Conservation (phyloP, 805 yeast species). For the Zygoascus bituminiphila region DNA sequence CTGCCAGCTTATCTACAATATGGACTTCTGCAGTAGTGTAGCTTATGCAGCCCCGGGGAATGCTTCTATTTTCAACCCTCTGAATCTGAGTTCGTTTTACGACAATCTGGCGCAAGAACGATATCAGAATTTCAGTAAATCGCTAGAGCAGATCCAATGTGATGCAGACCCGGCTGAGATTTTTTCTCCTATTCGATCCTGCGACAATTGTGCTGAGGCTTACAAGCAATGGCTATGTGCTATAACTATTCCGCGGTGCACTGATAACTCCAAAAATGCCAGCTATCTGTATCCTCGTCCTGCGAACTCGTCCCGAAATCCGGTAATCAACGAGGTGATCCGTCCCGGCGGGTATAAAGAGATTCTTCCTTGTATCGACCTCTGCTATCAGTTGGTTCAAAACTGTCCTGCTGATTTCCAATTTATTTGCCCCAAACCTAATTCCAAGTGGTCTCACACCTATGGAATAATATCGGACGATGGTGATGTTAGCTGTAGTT, state of each 20-base stretch:
- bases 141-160: constrained; percentile 71
- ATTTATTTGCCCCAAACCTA: constrained; percentile 60
- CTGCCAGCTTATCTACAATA: constrained; percentile 66
- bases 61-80: constrained; percentile 28
- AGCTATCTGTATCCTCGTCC: constrained; percentile 37
- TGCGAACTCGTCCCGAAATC: constrained; percentile 49
- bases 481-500: constrained; percentile 30
- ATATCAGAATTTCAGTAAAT: constrained; percentile 62
- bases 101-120: constrained; percentile 52
- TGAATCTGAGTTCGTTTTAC: constrained; percentile 41
- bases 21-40: constrained; percentile 70
- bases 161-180: constrained; percentile 50
- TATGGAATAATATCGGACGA: constrained; percentile 25
- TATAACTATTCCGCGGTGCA: constrained; percentile 80
- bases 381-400: constrained; percentile 69
- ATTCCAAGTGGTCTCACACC: constrained; percentile 14
- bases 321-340: constrained; percentile 45
- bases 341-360: constrained; percentile 64
- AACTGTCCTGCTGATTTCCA: constrained; percentile 76
- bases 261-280: constrained; percentile 32
- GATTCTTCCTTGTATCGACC: constrained; percentile 75
- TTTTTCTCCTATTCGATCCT: constrained; percentile 66
- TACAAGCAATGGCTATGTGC: constrained; percentile 88
- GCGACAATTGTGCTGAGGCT: constrained; percentile 61
- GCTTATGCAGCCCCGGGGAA: constrained; percentile 79